A percentile compares a stretch with the other conserved stretches of the same genome.
These are phyloP conservation scores for Alternaria ventricosa DNA, from an alignment of 2,329 filamentous ascomycete species.

Conservation along the genomic window DNA sequence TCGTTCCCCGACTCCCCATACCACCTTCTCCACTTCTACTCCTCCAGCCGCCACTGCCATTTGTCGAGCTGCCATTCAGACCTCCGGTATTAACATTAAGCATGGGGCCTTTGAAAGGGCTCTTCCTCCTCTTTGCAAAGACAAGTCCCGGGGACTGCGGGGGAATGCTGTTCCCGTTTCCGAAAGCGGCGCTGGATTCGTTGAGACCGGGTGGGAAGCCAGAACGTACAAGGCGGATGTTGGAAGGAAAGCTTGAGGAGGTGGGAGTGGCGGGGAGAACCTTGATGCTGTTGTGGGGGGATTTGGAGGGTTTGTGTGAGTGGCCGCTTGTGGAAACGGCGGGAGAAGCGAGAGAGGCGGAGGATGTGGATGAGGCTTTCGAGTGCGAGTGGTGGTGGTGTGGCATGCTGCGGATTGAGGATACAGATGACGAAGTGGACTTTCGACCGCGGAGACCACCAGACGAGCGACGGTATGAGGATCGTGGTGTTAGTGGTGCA, in stretches of 20 bases:
- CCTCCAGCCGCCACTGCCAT: conserved; percentile 1
- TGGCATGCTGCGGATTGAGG: conserved; percentile 83
- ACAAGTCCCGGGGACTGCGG: conserved; percentile 62
- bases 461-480: conserved; percentile 82
- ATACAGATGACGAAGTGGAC: conserved; percentile 94
- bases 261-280: conserved; percentile 92
- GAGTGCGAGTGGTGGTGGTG: conserved; percentile 84
- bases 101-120: conserved; percentile 81
- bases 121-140: conserved; percentile 82
- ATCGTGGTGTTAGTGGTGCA: conserved; percentile 84
- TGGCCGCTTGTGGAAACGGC: conserved; percentile 59
- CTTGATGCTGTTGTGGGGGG: conserved; percentile 87
- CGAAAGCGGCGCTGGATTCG: conserved; percentile 54
- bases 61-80: neutral
- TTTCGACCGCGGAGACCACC: conserved; percentile 87
- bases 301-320: conserved; percentile 70
- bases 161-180: conserved; percentile 61
- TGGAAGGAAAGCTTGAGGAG: conserved; percentile 74
- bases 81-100: conserved; percentile 54
- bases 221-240: conserved; percentile 77
- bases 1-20: conserved; percentile 53
- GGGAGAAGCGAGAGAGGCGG: conserved; percentile 65
- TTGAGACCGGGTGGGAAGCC: conserved; percentile 47
- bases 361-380: conserved; percentile 93
- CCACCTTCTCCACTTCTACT: conserved; percentile 16